Conservation (phyloP, 116 monocot species). For the Trichopus zeylanicus region DNA sequence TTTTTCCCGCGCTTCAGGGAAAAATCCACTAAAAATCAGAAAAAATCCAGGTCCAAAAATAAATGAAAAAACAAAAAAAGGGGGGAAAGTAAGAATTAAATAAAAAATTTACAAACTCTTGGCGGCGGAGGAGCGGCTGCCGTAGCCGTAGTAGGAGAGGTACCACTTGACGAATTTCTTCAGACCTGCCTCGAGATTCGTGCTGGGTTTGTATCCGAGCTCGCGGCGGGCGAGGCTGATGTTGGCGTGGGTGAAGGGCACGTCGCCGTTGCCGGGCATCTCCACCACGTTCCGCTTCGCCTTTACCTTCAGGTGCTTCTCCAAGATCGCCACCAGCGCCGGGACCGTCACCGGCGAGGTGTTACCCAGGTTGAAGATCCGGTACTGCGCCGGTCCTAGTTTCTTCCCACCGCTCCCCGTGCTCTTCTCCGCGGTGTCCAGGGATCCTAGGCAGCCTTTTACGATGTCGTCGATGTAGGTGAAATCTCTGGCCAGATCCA, state of each 20-base stretch:
- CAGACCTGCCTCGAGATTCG: constrained; percentile 31
- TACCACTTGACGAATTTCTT: constrained; percentile 59
- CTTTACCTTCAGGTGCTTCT: constrained; percentile 41
- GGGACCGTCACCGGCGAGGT: constrained; percentile 74
- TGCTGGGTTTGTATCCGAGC: constrained; percentile 55
- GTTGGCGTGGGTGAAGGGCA: constrained; percentile 72
- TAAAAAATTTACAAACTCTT: constrained; percentile 18
- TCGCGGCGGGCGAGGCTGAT: constrained; percentile 35
- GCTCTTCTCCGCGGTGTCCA: constrained; percentile 52
- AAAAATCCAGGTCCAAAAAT: not conserved
- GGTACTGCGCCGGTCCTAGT: constrained; percentile 43
- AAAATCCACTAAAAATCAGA: not conserved
- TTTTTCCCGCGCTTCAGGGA: not conserved
- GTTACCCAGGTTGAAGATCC: constrained; percentile 69
- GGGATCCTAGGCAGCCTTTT: constrained; percentile 47
- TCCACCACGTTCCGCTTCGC: constrained; percentile 56
- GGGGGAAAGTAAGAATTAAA: not conserved
- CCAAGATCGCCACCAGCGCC: constrained; percentile 43
- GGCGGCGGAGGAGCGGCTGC: not conserved
- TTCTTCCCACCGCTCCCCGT: constrained; percentile 61
- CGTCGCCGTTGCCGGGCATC: constrained; percentile 77
- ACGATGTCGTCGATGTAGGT: constrained; percentile 81
- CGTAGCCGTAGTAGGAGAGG: constrained; percentile 37
- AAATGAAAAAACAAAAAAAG: not conserved
- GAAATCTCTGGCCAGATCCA: constrained; percentile 64